These are phyloP conservation scores for Kwoniella shandongensis DNA, from an alignment of 768 basidiomycete species.

Conservation along the genomic window DNA sequence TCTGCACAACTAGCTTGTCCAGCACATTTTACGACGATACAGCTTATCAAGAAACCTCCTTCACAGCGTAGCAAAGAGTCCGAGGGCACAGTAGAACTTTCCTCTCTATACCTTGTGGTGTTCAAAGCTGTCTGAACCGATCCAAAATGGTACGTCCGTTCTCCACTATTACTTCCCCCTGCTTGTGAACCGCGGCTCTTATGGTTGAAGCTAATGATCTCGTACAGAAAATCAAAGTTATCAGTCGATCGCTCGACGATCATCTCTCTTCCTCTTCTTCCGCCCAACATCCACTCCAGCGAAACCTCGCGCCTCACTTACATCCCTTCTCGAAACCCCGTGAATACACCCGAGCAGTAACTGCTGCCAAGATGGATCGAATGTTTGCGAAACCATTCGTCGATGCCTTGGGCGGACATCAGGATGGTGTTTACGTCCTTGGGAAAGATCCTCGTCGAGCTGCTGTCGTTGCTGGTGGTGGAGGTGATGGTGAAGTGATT, in stretches of 20 bases:
- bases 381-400: constrained; percentile 99
- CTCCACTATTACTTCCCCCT: too few relatives aligned
- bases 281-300: constrained; percentile 64
- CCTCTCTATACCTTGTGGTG: too few relatives aligned
- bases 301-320: constrained; percentile 91
- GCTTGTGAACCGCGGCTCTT: too few relatives aligned
- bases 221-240: constrained; percentile 52
- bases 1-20: too few relatives aligned
- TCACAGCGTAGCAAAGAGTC: too few relatives aligned
- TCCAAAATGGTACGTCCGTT: too few relatives aligned
- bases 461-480: constrained; percentile 79
- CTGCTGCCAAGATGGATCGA: constrained; percentile 93
- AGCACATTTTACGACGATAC: too few relatives aligned
- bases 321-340: constrained; percentile 92
- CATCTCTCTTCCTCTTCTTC: constrained; percentile 52
- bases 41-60: too few relatives aligned
- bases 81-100: too few relatives aligned
- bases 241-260: constrained; percentile 51
- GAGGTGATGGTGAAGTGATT: constrained; percentile 93
- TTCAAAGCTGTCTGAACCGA: too few relatives aligned
- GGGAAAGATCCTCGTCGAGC: constrained; percentile 68
- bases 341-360: constrained; percentile 89
- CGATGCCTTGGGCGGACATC: constrained; percentile 83
- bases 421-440: constrained; percentile 88
- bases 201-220: too few relatives aligned